Evolutionary conservation across 192 early-diverging fungal genomes (phyloP), one percentile per base, ranked within the genome.

Genomic region (Coemansia sp.): DNA sequence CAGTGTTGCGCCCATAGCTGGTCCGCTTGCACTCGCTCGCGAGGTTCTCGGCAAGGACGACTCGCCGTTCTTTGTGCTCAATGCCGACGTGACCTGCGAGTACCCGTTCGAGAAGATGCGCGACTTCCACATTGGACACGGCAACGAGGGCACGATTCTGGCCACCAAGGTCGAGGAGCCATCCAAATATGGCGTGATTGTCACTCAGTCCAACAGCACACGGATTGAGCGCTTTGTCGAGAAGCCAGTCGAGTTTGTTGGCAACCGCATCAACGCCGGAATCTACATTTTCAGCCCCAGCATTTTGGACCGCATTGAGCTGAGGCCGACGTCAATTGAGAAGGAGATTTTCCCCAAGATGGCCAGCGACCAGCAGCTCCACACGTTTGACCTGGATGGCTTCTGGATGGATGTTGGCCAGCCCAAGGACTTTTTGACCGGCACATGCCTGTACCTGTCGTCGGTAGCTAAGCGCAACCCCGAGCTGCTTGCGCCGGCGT

Each of bases 341-440:
- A 96, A 94, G 80, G 96, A 98, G 70, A 86, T 96, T 12, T 99
- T 99, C 88, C 97, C 97, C 23, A 59, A 63, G 59, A 96, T 99
- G 90, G 96, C 96, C 11, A 60, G 71, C 6, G 97, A 95, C 69
- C 61, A 65, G 28, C 87, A 96, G 79, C 87, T 99, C 52, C 94
- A 97, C 85, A 87, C 92, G 21, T 95, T 96, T 73, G 92, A 93
- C 34, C 86, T 99, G 53, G 90, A 93, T 42, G 95, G 95, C 66
- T 98, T 92, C 88, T 99, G 97, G 97, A 95, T 95, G 90, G 97
- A 99, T 76, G 96, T 99, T 62, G 97, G 97, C 37, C 97, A 99
- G 79, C 97, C 97, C 59, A 96, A 95, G 80, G 97, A 99, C 79
- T 99, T 90, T 77, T 85, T 99, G 72, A 94, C 90, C 4, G 97